These are phyloP conservation scores for Melianthus villosus DNA, from an alignment of 441 rosid genomes.

Conservation along the genomic window DNA sequence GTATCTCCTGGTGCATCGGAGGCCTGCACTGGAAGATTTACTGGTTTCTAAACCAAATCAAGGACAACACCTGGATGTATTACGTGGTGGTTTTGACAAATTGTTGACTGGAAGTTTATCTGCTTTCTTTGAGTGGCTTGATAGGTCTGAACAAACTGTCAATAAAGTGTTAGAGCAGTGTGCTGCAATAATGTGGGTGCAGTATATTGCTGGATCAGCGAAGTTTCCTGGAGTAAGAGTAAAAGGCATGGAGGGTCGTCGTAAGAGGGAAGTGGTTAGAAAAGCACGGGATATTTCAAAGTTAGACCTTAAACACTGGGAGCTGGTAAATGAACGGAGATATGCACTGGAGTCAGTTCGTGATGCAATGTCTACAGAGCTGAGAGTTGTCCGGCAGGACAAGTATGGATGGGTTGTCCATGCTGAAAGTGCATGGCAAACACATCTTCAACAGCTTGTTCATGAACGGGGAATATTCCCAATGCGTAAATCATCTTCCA, in stretches of 20 bases:
- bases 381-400: constrained; percentile 98
- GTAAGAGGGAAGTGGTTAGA: constrained; percentile 87
- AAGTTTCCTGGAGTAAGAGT: constrained; percentile 98
- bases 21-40: constrained; percentile 83
- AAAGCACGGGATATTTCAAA: constrained; percentile 72
- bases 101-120: constrained; percentile 71
- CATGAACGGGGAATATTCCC: constrained; percentile 98
- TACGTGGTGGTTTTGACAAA: constrained; percentile 93
- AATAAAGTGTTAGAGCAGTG: constrained; percentile 90
- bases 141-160: constrained; percentile 57
- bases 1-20: constrained; percentile 78
- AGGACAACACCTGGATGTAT: constrained; percentile 65
- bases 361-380: constrained; percentile 96
- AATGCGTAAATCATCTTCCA: constrained; percentile 35
- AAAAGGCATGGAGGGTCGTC: constrained; percentile 89
- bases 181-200: constrained; percentile 98
- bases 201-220: constrained; percentile 85
- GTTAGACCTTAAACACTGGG: constrained; percentile 85
- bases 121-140: constrained; percentile 79
- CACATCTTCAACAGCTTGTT: constrained; percentile 93
- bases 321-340: constrained; percentile 87
- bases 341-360: constrained; percentile 92
- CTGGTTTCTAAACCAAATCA: constrained; percentile 83
- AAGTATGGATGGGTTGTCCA: constrained; percentile 99
- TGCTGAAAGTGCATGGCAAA: constrained; percentile 99